Base-by-base conservation (phyloP, 192 early-diverging fungal species). In the Lunasporangiospora selenospora region DNA sequence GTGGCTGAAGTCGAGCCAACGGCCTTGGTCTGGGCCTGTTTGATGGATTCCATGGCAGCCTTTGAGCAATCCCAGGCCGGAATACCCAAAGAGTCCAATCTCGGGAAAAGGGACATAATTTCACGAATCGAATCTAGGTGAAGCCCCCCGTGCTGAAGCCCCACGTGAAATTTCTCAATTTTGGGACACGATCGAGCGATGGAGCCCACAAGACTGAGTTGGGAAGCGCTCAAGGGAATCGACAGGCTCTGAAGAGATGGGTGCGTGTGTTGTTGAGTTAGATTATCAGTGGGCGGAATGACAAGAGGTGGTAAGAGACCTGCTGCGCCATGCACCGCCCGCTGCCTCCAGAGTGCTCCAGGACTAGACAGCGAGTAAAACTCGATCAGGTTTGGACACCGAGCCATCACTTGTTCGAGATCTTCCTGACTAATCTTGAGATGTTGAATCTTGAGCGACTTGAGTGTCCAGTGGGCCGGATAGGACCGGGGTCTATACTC, bases 361-460 rank as follows among this genome's bases (percentile, higher is more conserved):
- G 69, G 60, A 27, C 46, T 58, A 23, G 58, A 57, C 2, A 73
- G 31, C 15, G 69, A 73, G 27, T 73, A 61, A 15, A 73, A 63
- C 49, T 73, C 69, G 33, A 53, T 24, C 41, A 73, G 29, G 26
- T 63, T 73, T 1, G 69, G 69, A 43, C 69, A 73, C 9, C 69
- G 53, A 0, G 38, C 48, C 0, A 41, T 55, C 7, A 73, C 53
- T 11, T 46, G 11, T 13, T 58, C 53, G 27, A 73, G 42, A 4
- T 73, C 47, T 27, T 58, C 31, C 26, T 52, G 53, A 37, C 54
- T 58, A 34, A 73, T 63, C 19, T 63, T 73, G 24, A 73, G 42
- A 30, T 73, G 53, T 27, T 73, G 69, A 39, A 73, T 63, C 30
- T 51, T 73, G 27, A 73, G 52, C 1, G 55, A 63, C 29, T 18